Conservation (phyloP, 1,284 basidiomycete species). For the Singerocomus inundabilis region DNA sequence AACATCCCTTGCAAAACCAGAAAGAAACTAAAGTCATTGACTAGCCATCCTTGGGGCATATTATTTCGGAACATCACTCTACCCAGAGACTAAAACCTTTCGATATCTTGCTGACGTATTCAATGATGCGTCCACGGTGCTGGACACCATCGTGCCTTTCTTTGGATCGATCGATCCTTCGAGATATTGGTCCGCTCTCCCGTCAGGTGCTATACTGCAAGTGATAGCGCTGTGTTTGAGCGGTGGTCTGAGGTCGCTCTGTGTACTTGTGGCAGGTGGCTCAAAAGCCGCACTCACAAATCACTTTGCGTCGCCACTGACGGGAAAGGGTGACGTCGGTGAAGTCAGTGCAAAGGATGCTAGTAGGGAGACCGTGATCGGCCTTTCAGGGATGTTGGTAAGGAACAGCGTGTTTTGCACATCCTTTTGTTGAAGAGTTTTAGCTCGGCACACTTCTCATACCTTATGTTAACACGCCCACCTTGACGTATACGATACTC, state of each 20-base stretch:
- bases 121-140: conserved; percentile 57
- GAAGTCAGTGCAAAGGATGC: conserved; percentile 71
- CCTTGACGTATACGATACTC: conserved; percentile 50
- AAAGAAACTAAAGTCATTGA: not conserved
- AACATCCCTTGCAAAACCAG: not conserved
- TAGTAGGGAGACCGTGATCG: conserved; percentile 68
- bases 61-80: conserved; percentile 59
- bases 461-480: conserved; percentile 49
- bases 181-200: conserved; percentile 17
- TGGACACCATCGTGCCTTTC: conserved; percentile 60
- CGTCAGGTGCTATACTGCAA: conserved; percentile 39
- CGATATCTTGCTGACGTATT: conserved; percentile 68
- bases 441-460: conserved; percentile 60
- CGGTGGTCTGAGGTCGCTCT: conserved; percentile 55
- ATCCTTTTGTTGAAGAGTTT: conserved; percentile 5
- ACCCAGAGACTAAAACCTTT: conserved; percentile 68
- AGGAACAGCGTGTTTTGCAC: conserved; percentile 21
- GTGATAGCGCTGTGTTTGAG: conserved; percentile 53
- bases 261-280: conserved; percentile 59
- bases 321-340: conserved; percentile 56
- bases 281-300: conserved; percentile 68
- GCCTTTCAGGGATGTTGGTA: conserved; percentile 65
- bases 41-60: conserved; percentile 63
- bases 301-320: conserved; percentile 56
- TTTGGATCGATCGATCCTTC: conserved; percentile 38